phyloP scores from a whole-genome alignment of 1,284 basidiomycete species.

The Puccinia horiana region DNA sequence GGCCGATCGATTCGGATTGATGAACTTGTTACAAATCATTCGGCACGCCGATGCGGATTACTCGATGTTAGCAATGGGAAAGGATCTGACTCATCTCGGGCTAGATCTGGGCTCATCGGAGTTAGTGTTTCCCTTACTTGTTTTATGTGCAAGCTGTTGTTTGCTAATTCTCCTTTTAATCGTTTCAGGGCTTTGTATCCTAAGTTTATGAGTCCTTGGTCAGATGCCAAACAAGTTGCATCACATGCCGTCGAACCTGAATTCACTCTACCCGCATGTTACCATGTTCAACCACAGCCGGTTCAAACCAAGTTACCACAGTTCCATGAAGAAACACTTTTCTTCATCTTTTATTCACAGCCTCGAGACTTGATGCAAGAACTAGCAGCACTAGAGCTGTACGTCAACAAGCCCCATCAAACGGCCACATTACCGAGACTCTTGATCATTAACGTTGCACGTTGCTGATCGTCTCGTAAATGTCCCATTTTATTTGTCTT shows the following conservation, averaged over 20 bases:
- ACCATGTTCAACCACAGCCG: constrained; percentile 87
- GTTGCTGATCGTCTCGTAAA: background rate
- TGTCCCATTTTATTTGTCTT: background rate
- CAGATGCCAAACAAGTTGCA: constrained; percentile 70
- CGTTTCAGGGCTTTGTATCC: constrained; percentile 75
- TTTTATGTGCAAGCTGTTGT: background rate
- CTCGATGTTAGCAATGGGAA: constrained; percentile 81
- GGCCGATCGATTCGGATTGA: constrained; percentile 90
- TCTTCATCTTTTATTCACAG: constrained; percentile 97
- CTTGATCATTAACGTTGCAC: background rate
- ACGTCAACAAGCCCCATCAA: background rate
- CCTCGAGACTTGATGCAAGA: constrained; percentile 92
- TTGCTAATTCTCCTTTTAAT: background rate
- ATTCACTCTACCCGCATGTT: constrained; percentile 87
- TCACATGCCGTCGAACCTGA: constrained; percentile 70
- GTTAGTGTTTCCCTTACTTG: constrained; percentile 49
- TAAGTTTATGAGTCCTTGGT: constrained; percentile 95
- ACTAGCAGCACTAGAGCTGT: constrained; percentile 92
- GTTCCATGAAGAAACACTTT: constrained; percentile 95
- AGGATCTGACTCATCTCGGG: constrained; percentile 88
- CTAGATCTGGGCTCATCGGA: constrained; percentile 79
- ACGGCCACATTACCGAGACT: background rate
- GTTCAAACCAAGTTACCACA: constrained; percentile 81
- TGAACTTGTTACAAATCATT: constrained; percentile 85
- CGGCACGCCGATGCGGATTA: constrained; percentile 79